These are phyloP conservation scores for Nicotiana rustica DNA, from an alignment of 305 asterid species.

Conservation along the genomic window DNA sequence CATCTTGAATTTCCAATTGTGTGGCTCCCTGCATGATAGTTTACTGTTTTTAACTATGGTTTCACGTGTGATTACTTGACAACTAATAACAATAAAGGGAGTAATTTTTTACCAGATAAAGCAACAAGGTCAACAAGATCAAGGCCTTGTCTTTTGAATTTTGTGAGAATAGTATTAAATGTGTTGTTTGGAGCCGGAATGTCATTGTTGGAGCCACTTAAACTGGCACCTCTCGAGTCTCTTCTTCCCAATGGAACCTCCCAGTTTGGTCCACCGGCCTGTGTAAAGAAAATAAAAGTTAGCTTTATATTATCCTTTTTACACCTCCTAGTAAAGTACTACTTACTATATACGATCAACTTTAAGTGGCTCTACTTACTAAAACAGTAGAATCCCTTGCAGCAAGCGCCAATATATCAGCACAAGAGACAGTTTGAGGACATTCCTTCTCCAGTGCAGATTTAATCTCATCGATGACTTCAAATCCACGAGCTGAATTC, in stretches of 20 bases:
- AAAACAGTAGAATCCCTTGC: constrained; percentile 51
- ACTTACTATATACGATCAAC: background rate
- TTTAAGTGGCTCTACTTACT: constrained; percentile 32
- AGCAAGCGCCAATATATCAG: constrained; percentile 53
- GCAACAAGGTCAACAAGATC: constrained; percentile 50
- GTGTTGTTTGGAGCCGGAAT: constrained; percentile 48
- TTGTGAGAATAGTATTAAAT: constrained; percentile 43
- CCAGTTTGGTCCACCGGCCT: constrained; percentile 58
- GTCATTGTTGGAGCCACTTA: constrained; percentile 48
- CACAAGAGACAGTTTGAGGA: constrained; percentile 69
- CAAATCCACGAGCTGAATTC: constrained; percentile 68
- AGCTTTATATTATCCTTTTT: background rate
- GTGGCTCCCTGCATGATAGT: constrained; percentile 44
- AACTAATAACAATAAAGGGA: background rate
- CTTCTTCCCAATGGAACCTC: constrained; percentile 56
- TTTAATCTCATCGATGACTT: constrained; percentile 68
- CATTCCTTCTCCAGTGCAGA: constrained; percentile 60
- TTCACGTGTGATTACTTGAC: background rate
- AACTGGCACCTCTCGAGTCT: constrained; percentile 54
- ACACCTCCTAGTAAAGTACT: too few relatives aligned
- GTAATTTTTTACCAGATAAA: constrained; percentile 43
- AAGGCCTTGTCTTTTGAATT: constrained; percentile 45
- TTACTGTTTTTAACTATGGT: background rate
- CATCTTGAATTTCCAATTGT: constrained; percentile 52
- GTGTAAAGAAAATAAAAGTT: background rate